Evolutionary conservation across 1,284 basidiomycete species (phyloP), one percentile per base, ranked within the genome.

Genomic region (Exobasidium rhododendri): DNA sequence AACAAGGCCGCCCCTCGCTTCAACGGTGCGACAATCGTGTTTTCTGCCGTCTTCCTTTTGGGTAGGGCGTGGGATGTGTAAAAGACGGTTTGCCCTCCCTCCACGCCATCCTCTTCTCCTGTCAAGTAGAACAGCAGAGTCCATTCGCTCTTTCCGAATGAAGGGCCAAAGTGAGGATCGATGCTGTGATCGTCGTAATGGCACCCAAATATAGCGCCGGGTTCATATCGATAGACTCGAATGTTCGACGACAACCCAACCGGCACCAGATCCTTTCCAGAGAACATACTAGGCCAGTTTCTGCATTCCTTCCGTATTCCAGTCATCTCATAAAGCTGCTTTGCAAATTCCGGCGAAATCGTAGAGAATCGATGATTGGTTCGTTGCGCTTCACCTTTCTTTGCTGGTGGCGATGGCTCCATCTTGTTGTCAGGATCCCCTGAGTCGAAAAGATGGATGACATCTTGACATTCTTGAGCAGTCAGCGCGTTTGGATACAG

Each of bases 51-150:
- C 13, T 46, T 63, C 31, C 46, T 40, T 26, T 55, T 55, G n/a
- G 28, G 52, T 26, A 20, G 14, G 5, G 82, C 80, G 45, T 83
- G 81, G 65, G 84, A 84, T 2, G 83, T 83, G 77, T 90, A 88
- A 77, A 92, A 92, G 13, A 88, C 78, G 0, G 89, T 92, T 84
- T 89, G 86, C 17, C 90, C 90, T 17, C 90, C 90, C 74, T 86
- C 82, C 0, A 90, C 86, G 10, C 86, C 87, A 71, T 89, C 87
- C 69, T 89, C 86, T 3, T 78, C 75, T 1, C 89, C 89, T 7
- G 86, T 86, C 44, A 92, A 80, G 75, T 91, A 92, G 40, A 91
- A 83, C 50, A 92, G 79, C 24, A 92, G 78, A 0, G 90, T 92
- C 90, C 90, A 92, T 76, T 89, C 87, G 53, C 87, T 87, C 71